These are phyloP conservation scores for Tetracladium setigerum DNA, from an alignment of 495 filamentous ascomycete genomes.

Conservation along the genomic window DNA sequence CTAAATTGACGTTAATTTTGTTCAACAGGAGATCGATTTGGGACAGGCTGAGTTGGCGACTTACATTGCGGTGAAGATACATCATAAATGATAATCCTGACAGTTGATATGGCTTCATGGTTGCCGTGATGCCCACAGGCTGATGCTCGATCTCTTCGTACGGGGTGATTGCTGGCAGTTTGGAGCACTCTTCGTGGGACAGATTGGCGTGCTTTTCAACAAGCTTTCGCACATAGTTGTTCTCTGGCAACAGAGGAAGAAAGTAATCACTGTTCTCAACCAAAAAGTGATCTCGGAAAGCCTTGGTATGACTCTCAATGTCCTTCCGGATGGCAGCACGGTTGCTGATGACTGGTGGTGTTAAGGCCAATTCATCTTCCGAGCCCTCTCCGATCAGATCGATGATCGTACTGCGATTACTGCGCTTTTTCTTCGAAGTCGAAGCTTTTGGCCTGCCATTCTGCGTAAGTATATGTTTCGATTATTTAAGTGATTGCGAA, in stretches of 20 bases:
- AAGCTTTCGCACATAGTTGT: slow-evolving; percentile 45
- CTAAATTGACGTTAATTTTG: slow-evolving; percentile 2
- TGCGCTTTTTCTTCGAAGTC: too few species aligned
- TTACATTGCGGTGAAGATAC: slow-evolving; percentile 44
- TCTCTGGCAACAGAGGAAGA: slow-evolving; percentile 43
- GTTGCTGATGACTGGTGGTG: slow-evolving; percentile 15
- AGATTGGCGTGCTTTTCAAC: slow-evolving; percentile 20
- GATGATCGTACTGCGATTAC: background rate
- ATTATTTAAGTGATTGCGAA: too few species aligned
- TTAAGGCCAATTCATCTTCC: background rate
- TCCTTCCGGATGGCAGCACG: slow-evolving; percentile 37
- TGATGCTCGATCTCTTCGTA: slow-evolving; percentile 41
- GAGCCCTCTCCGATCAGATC: slow-evolving; percentile 7
- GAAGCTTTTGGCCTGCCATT: too few species aligned
- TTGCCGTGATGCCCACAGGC: slow-evolving; percentile 39
- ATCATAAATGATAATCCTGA: slow-evolving; percentile 54
- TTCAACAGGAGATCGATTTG: background rate
- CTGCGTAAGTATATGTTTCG: too few species aligned
- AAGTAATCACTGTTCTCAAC: slow-evolving; percentile 44
- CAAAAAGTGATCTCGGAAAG: slow-evolving; percentile 41
- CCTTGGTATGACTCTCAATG: slow-evolving; percentile 37
- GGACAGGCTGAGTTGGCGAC: background rate
- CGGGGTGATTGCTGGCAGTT: slow-evolving; percentile 23
- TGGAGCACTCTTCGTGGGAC: slow-evolving; percentile 11
- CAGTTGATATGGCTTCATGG: slow-evolving; percentile 58